phyloP scores from a whole-genome alignment of 1,284 basidiomycete genomes.

The Marasmius oreades region DNA sequence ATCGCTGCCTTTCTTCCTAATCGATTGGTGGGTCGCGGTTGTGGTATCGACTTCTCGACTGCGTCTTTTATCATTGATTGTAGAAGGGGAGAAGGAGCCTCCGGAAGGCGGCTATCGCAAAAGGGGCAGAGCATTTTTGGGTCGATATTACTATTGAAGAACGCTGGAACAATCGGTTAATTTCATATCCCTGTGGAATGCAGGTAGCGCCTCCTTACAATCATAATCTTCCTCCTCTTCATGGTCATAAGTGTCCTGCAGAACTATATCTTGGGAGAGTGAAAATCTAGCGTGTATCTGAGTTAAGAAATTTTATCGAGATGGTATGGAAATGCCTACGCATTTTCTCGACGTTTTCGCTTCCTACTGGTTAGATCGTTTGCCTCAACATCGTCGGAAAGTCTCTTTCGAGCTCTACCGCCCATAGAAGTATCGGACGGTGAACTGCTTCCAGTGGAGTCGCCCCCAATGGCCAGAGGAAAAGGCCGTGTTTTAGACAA shows the following conservation, averaged over 20 bases:
- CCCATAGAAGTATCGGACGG: not conserved
- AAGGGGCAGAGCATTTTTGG: not conserved
- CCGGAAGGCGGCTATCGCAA: not conserved
- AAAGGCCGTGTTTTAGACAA: not conserved
- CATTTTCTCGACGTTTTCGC: not conserved
- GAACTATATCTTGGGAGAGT: not conserved
- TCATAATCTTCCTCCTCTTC: not conserved
- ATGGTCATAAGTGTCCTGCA: not conserved
- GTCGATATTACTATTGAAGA: not conserved
- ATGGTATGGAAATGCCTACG: not conserved
- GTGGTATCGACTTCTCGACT: not conserved
- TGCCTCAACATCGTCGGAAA: not conserved
- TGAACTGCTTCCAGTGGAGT: not conserved
- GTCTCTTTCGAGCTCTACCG: not conserved
- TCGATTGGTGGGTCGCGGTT: conserved; percentile 53
- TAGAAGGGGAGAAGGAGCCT: not conserved
- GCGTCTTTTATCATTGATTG: not conserved
- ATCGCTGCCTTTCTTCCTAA: conserved; percentile 65
- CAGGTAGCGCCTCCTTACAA: not conserved
- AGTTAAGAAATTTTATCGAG: not conserved
- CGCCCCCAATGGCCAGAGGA: not conserved
- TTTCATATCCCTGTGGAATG: not conserved
- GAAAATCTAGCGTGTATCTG: not conserved
- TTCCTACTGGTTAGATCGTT: not conserved
- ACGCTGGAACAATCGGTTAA: not conserved